Evolutionary conservation across 2,329 filamentous ascomycete genomes (phyloP), one percentile per base, ranked within the genome.

Genomic region (Aspergillus ustus): DNA sequence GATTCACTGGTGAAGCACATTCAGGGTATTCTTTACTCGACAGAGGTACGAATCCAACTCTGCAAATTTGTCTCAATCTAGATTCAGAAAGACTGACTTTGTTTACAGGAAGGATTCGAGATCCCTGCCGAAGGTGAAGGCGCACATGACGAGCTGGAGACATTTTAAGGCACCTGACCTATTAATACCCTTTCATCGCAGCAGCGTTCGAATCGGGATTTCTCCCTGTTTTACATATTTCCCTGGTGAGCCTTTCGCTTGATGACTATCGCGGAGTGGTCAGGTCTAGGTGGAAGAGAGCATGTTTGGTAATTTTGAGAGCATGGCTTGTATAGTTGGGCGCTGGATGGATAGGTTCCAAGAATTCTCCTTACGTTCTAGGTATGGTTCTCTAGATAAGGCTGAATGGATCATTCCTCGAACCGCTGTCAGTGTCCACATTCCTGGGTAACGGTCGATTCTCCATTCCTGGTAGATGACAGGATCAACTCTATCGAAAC

Each of bases 21-120:
- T 78, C 95, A 99, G 82, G 89, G 87, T 37, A 98, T 98, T 75
- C 84, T 99, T 66, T 99, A 99, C 85, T 97, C 93, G 64, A 99
- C 95, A 64, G 95, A 99, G 84, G 85, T 86, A 76, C 61, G 73
- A 66, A 43, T 19, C n/a, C 7, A 25, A 25, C 31, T 15, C 34
- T 11, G 11, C 34, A 40, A 40, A 40, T 15, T 28, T 28, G 46
- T 7, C n/a, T 40, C 15, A 22, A 45, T 31, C 17, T 17, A 48
- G 44, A 37, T 20, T n/a, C 1, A n/a, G 28, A 13, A 20, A 19
- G 28, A 51, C 58, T 68, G 50, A 65, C 54, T 52, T 40, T 13
- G 13, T 46, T 11, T 48, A 59, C 57, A 73, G 72, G 72, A 73
- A 59, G 72, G 72, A 60, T 73, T 73, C 55, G 72, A 73, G 67